phyloP scores from a whole-genome alignment of 805 yeast genomes.

The Wickerhamomyces strasburgensis region DNA sequence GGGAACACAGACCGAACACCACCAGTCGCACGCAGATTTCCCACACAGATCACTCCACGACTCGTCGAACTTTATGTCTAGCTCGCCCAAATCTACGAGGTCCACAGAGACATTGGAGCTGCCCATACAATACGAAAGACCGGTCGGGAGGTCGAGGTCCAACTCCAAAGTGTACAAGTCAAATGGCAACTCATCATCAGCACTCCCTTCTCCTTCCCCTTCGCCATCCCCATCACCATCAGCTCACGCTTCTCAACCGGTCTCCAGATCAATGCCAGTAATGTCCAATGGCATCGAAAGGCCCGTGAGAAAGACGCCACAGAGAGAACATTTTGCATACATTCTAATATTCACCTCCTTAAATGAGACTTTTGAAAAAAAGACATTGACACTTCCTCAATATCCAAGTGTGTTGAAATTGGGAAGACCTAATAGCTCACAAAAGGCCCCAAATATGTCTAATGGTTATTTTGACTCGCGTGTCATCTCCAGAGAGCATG shows the following conservation, averaged over 20 bases:
- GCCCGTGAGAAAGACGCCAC: neutral
- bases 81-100: no score
- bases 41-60: no score
- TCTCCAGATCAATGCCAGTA: neutral
- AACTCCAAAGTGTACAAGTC: conserved; percentile 12
- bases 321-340: conserved; percentile 34
- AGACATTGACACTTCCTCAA: conserved; percentile 73
- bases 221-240: conserved; percentile 1
- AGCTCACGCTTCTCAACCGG: neutral
- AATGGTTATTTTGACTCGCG: conserved; percentile 95
- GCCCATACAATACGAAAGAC: conserved; percentile 5
- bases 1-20: neutral
- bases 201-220: conserved; percentile 1
- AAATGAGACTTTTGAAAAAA: conserved; percentile 77
- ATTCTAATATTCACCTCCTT: conserved; percentile 70
- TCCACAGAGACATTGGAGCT: conserved; percentile 6
- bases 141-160: conserved; percentile 8
- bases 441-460: conserved; percentile 50
- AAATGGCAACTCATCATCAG: neutral
- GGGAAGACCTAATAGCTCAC: conserved; percentile 79
- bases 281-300: neutral
- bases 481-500: conserved; percentile 90
- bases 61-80: no score
- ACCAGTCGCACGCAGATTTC: no score
- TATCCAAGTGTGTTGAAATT: conserved; percentile 78